These are phyloP conservation scores for Coemansia furcata DNA, from an alignment of 192 early-diverging fungal species.

Conservation along the genomic window DNA sequence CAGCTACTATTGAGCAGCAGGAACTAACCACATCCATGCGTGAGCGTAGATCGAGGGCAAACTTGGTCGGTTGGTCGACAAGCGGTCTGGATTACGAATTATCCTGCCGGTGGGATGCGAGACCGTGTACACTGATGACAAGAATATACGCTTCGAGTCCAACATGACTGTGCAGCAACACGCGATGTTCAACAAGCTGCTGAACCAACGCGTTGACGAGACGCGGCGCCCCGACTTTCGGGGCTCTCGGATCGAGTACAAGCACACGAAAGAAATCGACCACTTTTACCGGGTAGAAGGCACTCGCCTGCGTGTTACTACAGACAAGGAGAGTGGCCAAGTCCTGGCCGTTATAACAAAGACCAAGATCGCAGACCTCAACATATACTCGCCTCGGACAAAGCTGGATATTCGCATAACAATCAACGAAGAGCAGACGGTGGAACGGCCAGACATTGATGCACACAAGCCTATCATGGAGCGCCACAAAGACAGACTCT, in stretches of 20 bases:
- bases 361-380: slow-evolving; percentile 75
- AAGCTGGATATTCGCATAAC: slow-evolving; percentile 85
- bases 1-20: background rate
- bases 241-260: slow-evolving; percentile 63
- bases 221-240: slow-evolving; percentile 48
- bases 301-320: slow-evolving; percentile 62
- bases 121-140: slow-evolving; percentile 51
- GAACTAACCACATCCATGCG: background rate
- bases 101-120: slow-evolving; percentile 63
- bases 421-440: slow-evolving; percentile 67
- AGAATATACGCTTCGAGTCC: slow-evolving; percentile 65
- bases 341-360: slow-evolving; percentile 68
- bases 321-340: slow-evolving; percentile 59
- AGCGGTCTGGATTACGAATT: slow-evolving; percentile 58
- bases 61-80: slow-evolving; percentile 76
- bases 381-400: slow-evolving; percentile 79
- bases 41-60: slow-evolving; percentile 84
- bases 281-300: slow-evolving; percentile 56
- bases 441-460: slow-evolving; percentile 49
- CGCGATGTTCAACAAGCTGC: slow-evolving; percentile 73
- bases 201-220: slow-evolving; percentile 71
- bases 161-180: slow-evolving; percentile 89
- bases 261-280: slow-evolving; percentile 73
- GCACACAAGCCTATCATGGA: slow-evolving; percentile 52
- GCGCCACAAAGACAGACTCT: slow-evolving; percentile 85